Percentiles rank a stretch among this genome's conserved stretches.
Conservation (phyloP, 2,329 filamentous ascomycete species). For the Rhynchosporium graminicola region DNA sequence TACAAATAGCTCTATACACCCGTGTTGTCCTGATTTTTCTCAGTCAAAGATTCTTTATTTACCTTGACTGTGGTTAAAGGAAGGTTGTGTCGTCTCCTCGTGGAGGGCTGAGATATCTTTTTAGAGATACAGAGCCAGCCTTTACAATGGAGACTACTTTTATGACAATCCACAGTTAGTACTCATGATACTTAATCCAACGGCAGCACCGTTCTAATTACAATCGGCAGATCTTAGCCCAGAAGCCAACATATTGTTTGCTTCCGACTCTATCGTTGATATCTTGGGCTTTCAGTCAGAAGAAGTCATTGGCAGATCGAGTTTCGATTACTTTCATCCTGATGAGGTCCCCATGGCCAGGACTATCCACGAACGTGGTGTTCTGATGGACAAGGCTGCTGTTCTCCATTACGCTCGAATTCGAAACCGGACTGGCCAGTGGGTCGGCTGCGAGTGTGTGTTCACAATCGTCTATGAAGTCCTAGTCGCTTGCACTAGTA, state of each 20-base stretch:
- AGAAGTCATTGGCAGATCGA: slow-evolving; percentile 74
- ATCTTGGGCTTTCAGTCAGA: slow-evolving; percentile 78
- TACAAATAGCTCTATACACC: slow-evolving; percentile 13
- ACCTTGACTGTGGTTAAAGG: slow-evolving; percentile 13
- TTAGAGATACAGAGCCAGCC: slow-evolving; percentile 41
- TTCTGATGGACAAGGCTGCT: slow-evolving; percentile 80
- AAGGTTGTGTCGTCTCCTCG: slow-evolving; percentile 20
- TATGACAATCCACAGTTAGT: slow-evolving; percentile 85
- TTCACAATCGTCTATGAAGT: slow-evolving; percentile 90
- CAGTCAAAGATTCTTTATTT: neutral
- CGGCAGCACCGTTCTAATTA: neutral
- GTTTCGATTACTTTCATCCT: slow-evolving; percentile 85
- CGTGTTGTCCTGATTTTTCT: neutral
- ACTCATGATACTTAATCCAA: neutral
- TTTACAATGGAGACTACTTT: slow-evolving; percentile 78
- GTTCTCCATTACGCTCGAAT: slow-evolving; percentile 80
- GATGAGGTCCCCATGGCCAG: slow-evolving; percentile 77
- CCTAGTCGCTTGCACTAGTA: slow-evolving; percentile 78
- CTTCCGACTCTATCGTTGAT: slow-evolving; percentile 79
- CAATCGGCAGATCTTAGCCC: slow-evolving; percentile 63
- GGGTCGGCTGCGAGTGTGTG: slow-evolving; percentile 82
- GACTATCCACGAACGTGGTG: slow-evolving; percentile 69
- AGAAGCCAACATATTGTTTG: slow-evolving; percentile 79
- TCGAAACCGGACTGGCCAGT: slow-evolving; percentile 66
- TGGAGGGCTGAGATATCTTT: slow-evolving; percentile 40